Percentiles rank a stretch among this genome's conserved stretches.
phyloP scores from a whole-genome alignment of 371 early-diverging fungal genomes.

The Parasitella parasitica region DNA sequence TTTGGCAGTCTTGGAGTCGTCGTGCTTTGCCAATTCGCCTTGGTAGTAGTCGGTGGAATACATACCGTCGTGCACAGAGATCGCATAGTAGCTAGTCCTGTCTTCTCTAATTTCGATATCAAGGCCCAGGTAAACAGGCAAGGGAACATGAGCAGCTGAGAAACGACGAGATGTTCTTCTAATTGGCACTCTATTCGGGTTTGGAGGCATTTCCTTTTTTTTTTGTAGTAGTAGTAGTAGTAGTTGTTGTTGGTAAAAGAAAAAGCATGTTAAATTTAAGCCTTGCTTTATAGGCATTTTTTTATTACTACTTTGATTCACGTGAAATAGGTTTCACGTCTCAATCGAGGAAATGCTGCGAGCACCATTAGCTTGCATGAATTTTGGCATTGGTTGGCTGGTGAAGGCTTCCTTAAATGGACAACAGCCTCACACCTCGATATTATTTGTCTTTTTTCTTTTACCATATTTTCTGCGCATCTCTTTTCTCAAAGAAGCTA shows the following conservation, averaged over 20 bases:
- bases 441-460: background rate
- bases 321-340: background rate
- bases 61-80: slow-evolving; percentile 64
- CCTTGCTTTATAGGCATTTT: background rate
- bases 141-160: slow-evolving; percentile 37
- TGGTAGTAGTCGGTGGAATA: slow-evolving; percentile 54
- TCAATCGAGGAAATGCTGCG: background rate
- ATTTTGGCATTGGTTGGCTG: slow-evolving; percentile 4
- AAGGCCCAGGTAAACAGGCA: slow-evolving; percentile 62
- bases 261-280: background rate
- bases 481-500: background rate
- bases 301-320: background rate
- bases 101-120: slow-evolving; percentile 48
- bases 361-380: slow-evolving; percentile 4
- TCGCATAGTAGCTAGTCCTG: slow-evolving; percentile 31
- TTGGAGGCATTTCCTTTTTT: slow-evolving; percentile 36
- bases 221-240: background rate
- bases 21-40: slow-evolving; percentile 29
- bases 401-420: background rate
- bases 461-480: background rate
- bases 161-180: slow-evolving; percentile 32
- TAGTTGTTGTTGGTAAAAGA: background rate
- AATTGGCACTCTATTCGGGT: slow-evolving; percentile 28
- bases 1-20: background rate
- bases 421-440: background rate